Evolutionary conservation across 805 yeast genomes (phyloP), one percentile per base, ranked within the genome.

Genomic region (Ogataea glucozyma): DNA sequence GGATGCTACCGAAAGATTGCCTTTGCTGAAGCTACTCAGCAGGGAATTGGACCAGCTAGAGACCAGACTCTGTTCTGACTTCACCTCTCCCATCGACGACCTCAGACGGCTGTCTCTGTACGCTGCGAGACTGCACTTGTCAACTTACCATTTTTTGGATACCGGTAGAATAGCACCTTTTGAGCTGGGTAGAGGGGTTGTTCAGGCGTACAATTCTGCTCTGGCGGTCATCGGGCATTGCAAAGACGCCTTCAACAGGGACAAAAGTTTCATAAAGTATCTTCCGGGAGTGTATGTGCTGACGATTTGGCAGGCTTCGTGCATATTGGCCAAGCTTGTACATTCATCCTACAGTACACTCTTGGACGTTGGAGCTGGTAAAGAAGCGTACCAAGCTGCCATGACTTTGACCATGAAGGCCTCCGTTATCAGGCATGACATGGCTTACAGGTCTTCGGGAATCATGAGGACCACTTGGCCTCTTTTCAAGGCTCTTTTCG

Each of bases 381-480:
- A 79, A 57, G 76, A 73, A 41, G 74, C 85, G 22, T 88, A 83
- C 54, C 77, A 76, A 47, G 68, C 70, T 17, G 93, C 93, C 1
- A 79, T 86, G 17, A 70, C 75, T 14, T 64, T 86, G 34, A 81
- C 93, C 1, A 76, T 81, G 44, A 80, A 80, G 46, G 95, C 96
- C 0, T 88, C 97, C 0, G 83, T 91, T 21, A 70, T 88, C 54
- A 88, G 88, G 55, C 93, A 90, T 65, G 99, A 91, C 59, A 82
- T 93, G 73, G 88, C 97, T 0, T 88, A 87, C 61, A 76, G 98
- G 51, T 86, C 96, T 0, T 82, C 95, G 34, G 97, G 96, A 7
- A 88, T 93, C 46, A 88, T 93, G 93, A 78, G 85, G 56, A 89
- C 89, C 58, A 83, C 89, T 71, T 91, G 99, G 99, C 87, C 85